A percentile compares a stretch with the other conserved stretches of the same genome.
These are phyloP conservation scores for Saposhnikovia divaricata DNA, from an alignment of 129 eudicot species.

Conservation along the genomic window DNA sequence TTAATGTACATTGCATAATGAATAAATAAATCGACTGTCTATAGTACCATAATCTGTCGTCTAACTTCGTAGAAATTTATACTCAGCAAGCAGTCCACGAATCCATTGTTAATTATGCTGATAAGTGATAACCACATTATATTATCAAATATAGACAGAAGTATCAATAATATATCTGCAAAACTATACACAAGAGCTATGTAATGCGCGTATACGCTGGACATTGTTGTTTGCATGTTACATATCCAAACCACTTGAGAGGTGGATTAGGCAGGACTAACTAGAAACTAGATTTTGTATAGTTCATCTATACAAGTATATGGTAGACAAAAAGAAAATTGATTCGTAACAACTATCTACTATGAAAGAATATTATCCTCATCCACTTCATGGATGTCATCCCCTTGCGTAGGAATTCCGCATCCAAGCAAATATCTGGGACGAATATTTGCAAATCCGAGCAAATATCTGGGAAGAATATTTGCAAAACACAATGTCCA, in stretches of 20 bases:
- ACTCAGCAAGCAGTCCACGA: too few relatives aligned
- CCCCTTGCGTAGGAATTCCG: background rate
- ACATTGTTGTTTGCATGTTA: too few relatives aligned
- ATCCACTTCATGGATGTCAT: background rate
- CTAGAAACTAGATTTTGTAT: slow-evolving; percentile 12
- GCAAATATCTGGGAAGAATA: background rate
- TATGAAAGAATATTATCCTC: background rate
- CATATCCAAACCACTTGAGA: slow-evolving; percentile 11
- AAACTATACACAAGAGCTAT: background rate
- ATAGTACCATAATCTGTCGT: too few relatives aligned
- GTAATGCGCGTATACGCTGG: too few relatives aligned
- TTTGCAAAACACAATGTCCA: background rate
- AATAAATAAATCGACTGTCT: too few relatives aligned
- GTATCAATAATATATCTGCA: background rate
- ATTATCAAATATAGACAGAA: slow-evolving; percentile 4
- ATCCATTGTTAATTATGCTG: too few relatives aligned
- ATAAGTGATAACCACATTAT: slow-evolving; percentile 9
- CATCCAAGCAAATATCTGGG: background rate
- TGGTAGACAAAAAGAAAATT: background rate
- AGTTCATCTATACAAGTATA: slow-evolving; percentile 10
- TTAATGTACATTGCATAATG: too few relatives aligned
- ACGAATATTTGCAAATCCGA: too few relatives aligned
- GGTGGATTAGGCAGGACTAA: background rate
- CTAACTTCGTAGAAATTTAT: too few relatives aligned
- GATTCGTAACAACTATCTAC: background rate